phyloP scores from a whole-genome alignment of 2,329 filamentous ascomycete species.

The Verticillium dahliae region DNA sequence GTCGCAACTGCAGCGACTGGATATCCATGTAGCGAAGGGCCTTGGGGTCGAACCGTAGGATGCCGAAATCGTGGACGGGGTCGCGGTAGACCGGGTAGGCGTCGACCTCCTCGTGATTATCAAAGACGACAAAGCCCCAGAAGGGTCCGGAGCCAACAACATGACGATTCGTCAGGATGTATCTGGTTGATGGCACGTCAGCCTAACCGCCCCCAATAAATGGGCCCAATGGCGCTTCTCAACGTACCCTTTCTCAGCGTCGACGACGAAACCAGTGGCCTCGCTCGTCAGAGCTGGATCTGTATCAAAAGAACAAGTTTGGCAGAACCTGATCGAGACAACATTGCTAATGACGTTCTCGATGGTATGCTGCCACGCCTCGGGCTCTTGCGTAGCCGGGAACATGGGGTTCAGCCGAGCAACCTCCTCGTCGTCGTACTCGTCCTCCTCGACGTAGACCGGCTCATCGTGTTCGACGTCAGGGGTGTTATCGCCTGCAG shows the following conservation, averaged over 20 bases:
- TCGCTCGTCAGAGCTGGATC: constrained; percentile 89
- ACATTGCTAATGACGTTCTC: constrained; percentile 91
- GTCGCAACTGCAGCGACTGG: constrained; percentile 69
- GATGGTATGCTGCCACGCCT: constrained; percentile 91
- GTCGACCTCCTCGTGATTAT: constrained; percentile 96
- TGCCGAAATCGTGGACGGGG: constrained; percentile 96
- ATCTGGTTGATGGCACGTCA: constrained; percentile 30
- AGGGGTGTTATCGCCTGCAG: constrained; percentile 42
- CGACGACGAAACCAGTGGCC: constrained; percentile 95
- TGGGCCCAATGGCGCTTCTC: background rate
- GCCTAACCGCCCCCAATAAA: background rate
- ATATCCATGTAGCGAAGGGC: constrained; percentile 97
- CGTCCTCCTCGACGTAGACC: constrained; percentile 27
- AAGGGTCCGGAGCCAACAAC: constrained; percentile 94
- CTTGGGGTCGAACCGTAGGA: constrained; percentile 91
- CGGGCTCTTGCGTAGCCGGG: constrained; percentile 12
- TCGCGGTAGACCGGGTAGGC: constrained; percentile 96
- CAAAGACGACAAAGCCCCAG: constrained; percentile 97
- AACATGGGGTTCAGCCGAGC: constrained; percentile 13
- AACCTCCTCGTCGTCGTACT: constrained; percentile 32
- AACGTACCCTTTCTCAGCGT: constrained; percentile 76
- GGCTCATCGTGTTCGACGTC: constrained; percentile 22
- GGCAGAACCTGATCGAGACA: constrained; percentile 98
- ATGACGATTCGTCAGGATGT: constrained; percentile 84
- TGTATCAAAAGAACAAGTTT: constrained; percentile 98